Evolutionary conservation across 495 filamentous ascomycete species (phyloP).

Genomic region (Astrothelium subdiscretum): DNA sequence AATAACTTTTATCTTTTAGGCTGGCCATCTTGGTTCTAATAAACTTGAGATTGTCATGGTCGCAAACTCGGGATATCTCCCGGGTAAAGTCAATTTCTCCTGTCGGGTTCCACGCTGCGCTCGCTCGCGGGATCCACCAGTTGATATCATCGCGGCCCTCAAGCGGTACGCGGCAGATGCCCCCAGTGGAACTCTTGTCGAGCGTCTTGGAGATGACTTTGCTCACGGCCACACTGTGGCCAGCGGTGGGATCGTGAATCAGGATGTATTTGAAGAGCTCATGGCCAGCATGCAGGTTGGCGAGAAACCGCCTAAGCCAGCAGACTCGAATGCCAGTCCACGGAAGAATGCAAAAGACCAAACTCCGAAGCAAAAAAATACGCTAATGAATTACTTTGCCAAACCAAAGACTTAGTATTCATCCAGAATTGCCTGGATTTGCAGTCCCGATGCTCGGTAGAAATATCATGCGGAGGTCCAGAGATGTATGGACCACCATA

Average conservation of each 20-base stretch:
- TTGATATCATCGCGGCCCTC: constrained; percentile 45
- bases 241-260: constrained; percentile 42
- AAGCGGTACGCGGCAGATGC: constrained; percentile 29
- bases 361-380: constrained; percentile 34
- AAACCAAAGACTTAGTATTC: constrained; percentile 2
- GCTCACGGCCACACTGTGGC: constrained; percentile 49
- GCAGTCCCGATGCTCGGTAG: background rate
- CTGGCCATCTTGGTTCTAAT: constrained; percentile 37
- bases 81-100: constrained; percentile 46
- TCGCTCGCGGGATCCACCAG: constrained; percentile 31
- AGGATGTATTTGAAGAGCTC: constrained; percentile 45
- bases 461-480: too few species aligned
- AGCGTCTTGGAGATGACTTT: constrained; percentile 43
- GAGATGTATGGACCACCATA: too few species aligned
- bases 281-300: constrained; percentile 41
- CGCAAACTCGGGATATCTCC: constrained; percentile 48
- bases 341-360: constrained; percentile 24
- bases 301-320: constrained; percentile 29
- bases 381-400: constrained; percentile 36
- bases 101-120: constrained; percentile 42
- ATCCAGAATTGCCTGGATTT: background rate
- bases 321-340: constrained; percentile 18
- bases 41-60: constrained; percentile 44
- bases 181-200: constrained; percentile 24
- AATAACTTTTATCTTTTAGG: constrained; percentile 6